Base-by-base conservation (phyloP, 495 filamentous ascomycete species). In the Podospora sp. region DNA sequence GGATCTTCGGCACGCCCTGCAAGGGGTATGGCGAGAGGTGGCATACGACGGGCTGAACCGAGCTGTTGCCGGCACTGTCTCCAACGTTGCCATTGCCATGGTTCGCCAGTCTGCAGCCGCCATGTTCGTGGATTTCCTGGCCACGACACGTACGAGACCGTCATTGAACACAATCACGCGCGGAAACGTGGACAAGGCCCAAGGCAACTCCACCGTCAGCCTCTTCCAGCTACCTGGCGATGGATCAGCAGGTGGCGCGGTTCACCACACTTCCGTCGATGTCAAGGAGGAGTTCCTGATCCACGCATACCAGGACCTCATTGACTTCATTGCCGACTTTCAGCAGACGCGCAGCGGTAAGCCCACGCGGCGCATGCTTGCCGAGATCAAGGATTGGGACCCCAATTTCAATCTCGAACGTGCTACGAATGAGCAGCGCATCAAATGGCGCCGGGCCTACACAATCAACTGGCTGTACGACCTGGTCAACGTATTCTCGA, bases 381-480 rank as follows among this genome's bases (percentile, higher is more conserved):
- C 52, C 6, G 62, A 81, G 58, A 76, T 84, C 33, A 51, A 68
- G 21, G 62, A 78, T 63, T 84, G 80, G 82, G 67, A 84, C 60
- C 79, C 81, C 6, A 72, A 76, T 3, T 66, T 84, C 36, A 69
- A 85, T 57, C 77, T 84, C 26, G 65, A 73, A 62, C 27, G 57
- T 14, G 76, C 79, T 4, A 79, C 62, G 52, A 72, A 80, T 27
- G 65, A 76, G 25, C 67, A 83, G 40, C 70, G 79, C n/a, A 33
- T 77, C 24, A 70, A 74, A 26, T 83, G 82, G 82, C 79, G 82
- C 18, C 77, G 80, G 6, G 62, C 70, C 1, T 85, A 83, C 60
- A 80, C 78, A 50, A 81, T 85, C 69, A 84, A 83, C 72, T 82
- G 80, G 81, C 78, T 85, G 1, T 84, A 83, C 66, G 81, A 84